phyloP scores from a whole-genome alignment of 2,329 filamentous ascomycete species.

The Huntiella omanensis region DNA sequence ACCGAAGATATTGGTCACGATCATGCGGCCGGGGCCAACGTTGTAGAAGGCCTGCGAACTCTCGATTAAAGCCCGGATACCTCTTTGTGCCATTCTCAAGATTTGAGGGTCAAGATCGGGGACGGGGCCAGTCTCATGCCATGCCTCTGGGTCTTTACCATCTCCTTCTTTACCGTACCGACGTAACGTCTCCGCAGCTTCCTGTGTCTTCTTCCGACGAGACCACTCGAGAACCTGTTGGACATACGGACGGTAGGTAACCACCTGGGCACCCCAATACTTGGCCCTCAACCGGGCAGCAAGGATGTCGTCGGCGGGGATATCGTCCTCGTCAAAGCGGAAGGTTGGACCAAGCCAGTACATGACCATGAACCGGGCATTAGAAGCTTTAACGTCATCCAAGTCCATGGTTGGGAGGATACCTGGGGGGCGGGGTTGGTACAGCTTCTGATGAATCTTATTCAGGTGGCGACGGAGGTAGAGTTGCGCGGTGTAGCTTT shows the following conservation, averaged over 20 bases:
- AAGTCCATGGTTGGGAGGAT: conserved; percentile 17
- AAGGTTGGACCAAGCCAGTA: conserved; percentile 31
- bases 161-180: neutral
- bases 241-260: conserved; percentile 67
- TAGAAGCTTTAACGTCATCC: conserved; percentile 23
- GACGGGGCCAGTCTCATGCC: conserved; percentile 15
- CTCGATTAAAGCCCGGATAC: conserved; percentile 56
- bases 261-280: conserved; percentile 81
- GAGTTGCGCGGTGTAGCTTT: conserved; percentile 44
- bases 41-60: conserved; percentile 70
- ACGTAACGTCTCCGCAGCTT: conserved; percentile 20
- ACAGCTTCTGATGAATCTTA: conserved; percentile 38
- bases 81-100: conserved; percentile 37
- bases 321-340: conserved; percentile 45
- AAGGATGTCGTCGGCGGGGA: conserved; percentile 58
- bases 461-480: conserved; percentile 48
- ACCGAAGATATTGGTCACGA: conserved; percentile 92
- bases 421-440: conserved; percentile 24
- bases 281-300: conserved; percentile 74
- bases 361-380: conserved; percentile 17
- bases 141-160: neutral
- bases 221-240: conserved; percentile 34
- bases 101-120: conserved; percentile 27
- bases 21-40: conserved; percentile 44
- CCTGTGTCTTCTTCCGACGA: conserved; percentile 19